These are phyloP conservation scores for Pisolithus microcarpus DNA, from an alignment of 768 basidiomycete genomes.

Conservation along the genomic window DNA sequence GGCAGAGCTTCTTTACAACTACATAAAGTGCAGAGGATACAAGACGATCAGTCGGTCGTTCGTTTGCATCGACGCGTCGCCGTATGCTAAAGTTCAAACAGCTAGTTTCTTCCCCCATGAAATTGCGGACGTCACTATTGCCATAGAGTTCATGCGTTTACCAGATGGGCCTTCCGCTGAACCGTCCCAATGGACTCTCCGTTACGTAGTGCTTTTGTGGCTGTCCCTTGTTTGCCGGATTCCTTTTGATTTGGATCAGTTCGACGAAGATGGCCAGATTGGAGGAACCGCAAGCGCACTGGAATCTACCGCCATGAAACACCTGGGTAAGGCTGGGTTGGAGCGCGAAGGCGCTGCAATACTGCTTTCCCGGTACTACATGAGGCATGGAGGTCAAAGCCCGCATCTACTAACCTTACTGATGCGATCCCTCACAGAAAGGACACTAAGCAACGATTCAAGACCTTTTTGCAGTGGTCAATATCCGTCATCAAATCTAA, in stretches of 20 bases:
- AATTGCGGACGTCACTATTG: conserved; percentile 71
- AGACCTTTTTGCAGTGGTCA: conserved; percentile 47
- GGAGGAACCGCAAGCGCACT: conserved; percentile 51
- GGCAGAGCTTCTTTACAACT: conserved; percentile 62
- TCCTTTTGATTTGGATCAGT: conserved; percentile 85
- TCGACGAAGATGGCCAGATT: conserved; percentile 54
- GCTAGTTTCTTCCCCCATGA: conserved; percentile 94
- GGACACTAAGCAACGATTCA: conserved; percentile 46
- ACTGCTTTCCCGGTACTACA: conserved; percentile 75
- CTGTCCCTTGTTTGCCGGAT: conserved; percentile 90
- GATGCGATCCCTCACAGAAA: conserved; percentile 35
- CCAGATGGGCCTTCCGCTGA: conserved; percentile 37
- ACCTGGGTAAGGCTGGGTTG: conserved; percentile 64
- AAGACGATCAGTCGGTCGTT: conserved; percentile 77
- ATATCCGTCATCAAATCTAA: conserved; percentile 29
- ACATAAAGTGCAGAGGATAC: conserved; percentile 83
- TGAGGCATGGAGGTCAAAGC: conserved; percentile 44
- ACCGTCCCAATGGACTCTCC: conserved; percentile 63
- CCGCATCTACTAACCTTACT: conserved; percentile 2
- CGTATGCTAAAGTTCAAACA: conserved; percentile 29
- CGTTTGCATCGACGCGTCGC: conserved; percentile 1
- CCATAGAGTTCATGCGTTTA: conserved; percentile 55
- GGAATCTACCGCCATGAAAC: conserved; percentile 50
- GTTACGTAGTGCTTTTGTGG: conserved; percentile 85
- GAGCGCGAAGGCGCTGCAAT: conserved; percentile 81